These are phyloP conservation scores for Malus sylvestris DNA, from an alignment of 306 rosid species.

Conservation along the genomic window DNA sequence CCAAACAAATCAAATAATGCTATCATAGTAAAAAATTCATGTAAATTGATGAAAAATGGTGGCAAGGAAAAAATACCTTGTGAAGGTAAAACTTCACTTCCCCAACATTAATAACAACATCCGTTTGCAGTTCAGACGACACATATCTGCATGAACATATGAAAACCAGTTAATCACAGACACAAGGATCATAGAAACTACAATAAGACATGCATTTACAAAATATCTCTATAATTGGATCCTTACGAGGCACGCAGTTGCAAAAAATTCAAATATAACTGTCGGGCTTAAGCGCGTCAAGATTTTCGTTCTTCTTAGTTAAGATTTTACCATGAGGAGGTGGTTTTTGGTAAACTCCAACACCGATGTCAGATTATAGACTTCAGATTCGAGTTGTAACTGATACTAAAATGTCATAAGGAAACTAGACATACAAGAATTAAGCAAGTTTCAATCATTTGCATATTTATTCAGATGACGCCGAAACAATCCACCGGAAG, in stretches of 20 bases:
- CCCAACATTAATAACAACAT: constrained; percentile 59
- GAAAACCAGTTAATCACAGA: background rate
- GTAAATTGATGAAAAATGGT: background rate
- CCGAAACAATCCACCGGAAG: constrained; percentile 9
- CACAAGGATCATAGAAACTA: background rate
- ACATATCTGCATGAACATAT: constrained; percentile 51
- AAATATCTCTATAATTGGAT: background rate
- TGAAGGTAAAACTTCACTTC: constrained; percentile 86
- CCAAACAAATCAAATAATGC: background rate
- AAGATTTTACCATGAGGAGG: background rate
- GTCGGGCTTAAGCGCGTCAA: background rate
- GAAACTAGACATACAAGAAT: constrained; percentile 15
- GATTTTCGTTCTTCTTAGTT: background rate
- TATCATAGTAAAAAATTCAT: background rate
- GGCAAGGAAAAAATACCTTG: constrained; percentile 48
- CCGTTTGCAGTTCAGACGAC: constrained; percentile 80
- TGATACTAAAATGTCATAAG: background rate
- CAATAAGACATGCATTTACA: background rate
- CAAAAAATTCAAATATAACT: background rate
- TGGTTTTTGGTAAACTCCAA: background rate
- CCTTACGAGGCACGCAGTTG: background rate
- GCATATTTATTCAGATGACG: constrained; percentile 9
- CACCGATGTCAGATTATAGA: background rate
- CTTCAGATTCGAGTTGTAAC: background rate
- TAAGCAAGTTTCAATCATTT: constrained; percentile 2